Evolutionary conservation across 345 rosid species (phyloP).

Genomic region (Cardamine chenopodiifolia): DNA sequence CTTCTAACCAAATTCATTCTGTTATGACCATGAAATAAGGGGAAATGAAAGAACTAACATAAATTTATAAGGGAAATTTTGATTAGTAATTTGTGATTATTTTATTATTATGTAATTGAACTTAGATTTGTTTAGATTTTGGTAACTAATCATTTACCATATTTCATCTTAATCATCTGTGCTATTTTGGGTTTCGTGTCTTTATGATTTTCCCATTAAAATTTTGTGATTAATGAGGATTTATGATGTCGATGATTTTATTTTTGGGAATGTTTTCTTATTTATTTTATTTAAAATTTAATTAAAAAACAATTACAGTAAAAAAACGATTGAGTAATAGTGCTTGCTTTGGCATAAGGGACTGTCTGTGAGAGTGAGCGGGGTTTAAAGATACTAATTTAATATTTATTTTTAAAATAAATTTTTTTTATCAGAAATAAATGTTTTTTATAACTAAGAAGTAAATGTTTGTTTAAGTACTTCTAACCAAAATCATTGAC

Average conservation of each 20-base stretch:
- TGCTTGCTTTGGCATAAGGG: no score
- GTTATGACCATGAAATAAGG: slow-evolving; percentile 31
- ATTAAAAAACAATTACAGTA: no score
- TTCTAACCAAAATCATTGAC: no score
- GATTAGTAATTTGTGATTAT: not conserved
- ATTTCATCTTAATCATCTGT: slow-evolving; percentile 14
- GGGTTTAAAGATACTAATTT: no score
- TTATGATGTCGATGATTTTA: slow-evolving; percentile 5
- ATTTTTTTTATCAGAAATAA: no score
- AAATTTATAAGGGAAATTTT: not conserved
- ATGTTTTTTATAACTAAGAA: no score
- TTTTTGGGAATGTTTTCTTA: slow-evolving; percentile 10
- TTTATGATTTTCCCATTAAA: slow-evolving; percentile 1
- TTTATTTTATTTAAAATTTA: not conserved
- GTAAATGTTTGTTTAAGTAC: no score
- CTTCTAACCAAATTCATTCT: slow-evolving; percentile 23
- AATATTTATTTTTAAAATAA: no score
- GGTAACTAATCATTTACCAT: slow-evolving; percentile 26
- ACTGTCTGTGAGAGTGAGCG: no score
- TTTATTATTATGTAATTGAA: not conserved
- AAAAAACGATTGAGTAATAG: no score
- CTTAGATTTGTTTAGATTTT: slow-evolving; percentile 22
- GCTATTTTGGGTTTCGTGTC: slow-evolving; percentile 22
- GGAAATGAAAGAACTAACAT: not conserved
- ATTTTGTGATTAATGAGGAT: slow-evolving; percentile 20